These are phyloP conservation scores for Vaccinium corymbosum DNA, from an alignment of 148 eudicot genomes.

Conservation along the genomic window DNA sequence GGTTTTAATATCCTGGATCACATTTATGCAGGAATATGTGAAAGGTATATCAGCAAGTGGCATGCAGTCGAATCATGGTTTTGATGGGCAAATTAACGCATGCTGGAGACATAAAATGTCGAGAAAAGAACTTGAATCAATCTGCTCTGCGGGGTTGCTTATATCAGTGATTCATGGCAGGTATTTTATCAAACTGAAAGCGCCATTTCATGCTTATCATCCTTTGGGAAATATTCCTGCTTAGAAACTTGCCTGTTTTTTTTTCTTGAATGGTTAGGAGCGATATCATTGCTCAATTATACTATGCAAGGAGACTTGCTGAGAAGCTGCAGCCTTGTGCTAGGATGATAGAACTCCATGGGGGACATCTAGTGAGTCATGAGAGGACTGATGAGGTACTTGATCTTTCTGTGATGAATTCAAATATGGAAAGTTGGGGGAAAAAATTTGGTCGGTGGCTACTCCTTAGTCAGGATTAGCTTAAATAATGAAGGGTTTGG, in stretches of 20 bases:
- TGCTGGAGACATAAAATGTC: constrained; percentile 94
- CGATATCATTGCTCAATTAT: constrained; percentile 82
- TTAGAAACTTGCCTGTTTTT: constrained; percentile 1
- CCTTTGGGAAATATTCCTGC: background rate
- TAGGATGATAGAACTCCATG: constrained; percentile 81
- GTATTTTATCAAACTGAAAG: constrained; percentile 27
- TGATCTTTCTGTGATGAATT: background rate
- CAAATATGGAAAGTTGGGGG: background rate
- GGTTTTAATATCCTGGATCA: constrained; percentile 7
- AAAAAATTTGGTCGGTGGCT: background rate
- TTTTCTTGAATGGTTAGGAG: constrained; percentile 37
- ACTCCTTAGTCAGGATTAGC: background rate
- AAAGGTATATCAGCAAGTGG: constrained; percentile 77
- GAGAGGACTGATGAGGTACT: constrained; percentile 94
- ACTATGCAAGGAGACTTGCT: constrained; percentile 75
- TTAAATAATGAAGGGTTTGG: background rate
- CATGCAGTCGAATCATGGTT: constrained; percentile 86
- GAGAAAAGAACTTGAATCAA: constrained; percentile 50
- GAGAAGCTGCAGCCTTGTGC: constrained; percentile 76
- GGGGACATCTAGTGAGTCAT: constrained; percentile 95
- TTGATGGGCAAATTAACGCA: constrained; percentile 90
- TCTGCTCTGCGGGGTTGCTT: constrained; percentile 64
- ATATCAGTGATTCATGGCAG: constrained; percentile 95
- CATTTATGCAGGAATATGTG: constrained; percentile 70
- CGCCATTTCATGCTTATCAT: background rate